These are phyloP conservation scores for Aspergillus latus DNA, from an alignment of 2,329 filamentous ascomycete genomes.

Conservation along the genomic window DNA sequence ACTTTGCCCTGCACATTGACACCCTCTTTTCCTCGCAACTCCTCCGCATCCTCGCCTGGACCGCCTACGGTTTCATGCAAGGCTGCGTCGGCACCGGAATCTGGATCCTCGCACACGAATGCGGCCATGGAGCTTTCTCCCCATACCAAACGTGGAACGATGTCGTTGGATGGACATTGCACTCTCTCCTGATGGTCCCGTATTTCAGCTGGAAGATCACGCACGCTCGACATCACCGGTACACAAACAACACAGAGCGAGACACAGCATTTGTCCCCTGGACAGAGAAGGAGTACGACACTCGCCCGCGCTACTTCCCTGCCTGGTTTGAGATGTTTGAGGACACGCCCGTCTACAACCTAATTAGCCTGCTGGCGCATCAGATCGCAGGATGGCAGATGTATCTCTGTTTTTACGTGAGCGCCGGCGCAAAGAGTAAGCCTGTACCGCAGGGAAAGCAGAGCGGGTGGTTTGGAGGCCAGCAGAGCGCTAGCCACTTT, in stretches of 20 bases:
- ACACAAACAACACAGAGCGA: conserved; percentile 66
- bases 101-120: conserved; percentile 71
- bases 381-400: conserved; percentile 65
- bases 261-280: conserved; percentile 65
- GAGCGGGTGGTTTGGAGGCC: conserved; percentile 9
- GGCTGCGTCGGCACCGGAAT: conserved; percentile 66
- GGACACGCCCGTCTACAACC: conserved; percentile 60
- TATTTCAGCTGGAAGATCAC: conserved; percentile 74
- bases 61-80: conserved; percentile 62
- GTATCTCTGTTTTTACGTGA: conserved; percentile 63
- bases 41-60: conserved; percentile 54
- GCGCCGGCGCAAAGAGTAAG: conserved; percentile 50
- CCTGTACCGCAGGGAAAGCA: conserved; percentile 24
- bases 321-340: conserved; percentile 56
- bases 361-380: conserved; percentile 58
- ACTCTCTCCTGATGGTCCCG: conserved; percentile 66
- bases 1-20: conserved; percentile 56
- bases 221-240: conserved; percentile 68
- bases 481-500: conserved; percentile 52
- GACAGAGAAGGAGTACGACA: conserved; percentile 36
- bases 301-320: conserved; percentile 46
- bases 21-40: conserved; percentile 45
- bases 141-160: conserved; percentile 58
- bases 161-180: conserved; percentile 62
- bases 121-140: conserved; percentile 69